Evolutionary conservation across 768 basidiomycete species (phyloP), one percentile per base, ranked within the genome.

Genomic region (Lentinula boryana): DNA sequence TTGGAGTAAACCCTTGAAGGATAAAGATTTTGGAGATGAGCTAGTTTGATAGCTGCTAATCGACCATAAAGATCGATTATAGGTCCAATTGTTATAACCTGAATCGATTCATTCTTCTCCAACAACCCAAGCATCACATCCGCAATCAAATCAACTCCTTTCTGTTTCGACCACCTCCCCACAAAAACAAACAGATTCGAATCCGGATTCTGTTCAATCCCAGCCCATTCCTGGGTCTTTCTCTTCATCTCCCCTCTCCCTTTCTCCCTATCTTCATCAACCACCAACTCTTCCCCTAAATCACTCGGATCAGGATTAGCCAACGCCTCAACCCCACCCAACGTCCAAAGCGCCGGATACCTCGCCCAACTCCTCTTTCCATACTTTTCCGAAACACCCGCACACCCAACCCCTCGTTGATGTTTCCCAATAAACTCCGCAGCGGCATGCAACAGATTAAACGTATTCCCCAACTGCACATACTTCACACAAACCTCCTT

Each of bases 161-260:
- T 97, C 73, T 97, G 95, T 73, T 96, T 97, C 5, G 95, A 97
- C 95, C 95, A 97, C 64, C 95, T 89, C 70, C 95, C 95, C 64
- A 97, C 95, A 73, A 97, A 96, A 63, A 97, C 95, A 69, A 97
- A 96, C 51, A 97, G 72, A 71, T 95, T 93, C 1, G 93, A 86
- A 43, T 91, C 77, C 1, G 95, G 89, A 68, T 96, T 93, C 68
- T 96, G 94, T 70, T 87, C 89, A 74, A 97, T 88, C 52, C 88
- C 86, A 40, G 95, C 95, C 95, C 95, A 97, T 71, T 95, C 92
- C 67, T 97, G 95, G 9, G 94, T 91, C 69, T 94, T 91, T 12
- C 93, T 85, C 75, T 97, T 96, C 70, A 83, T 74, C 70, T 94
- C 95, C 1, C 95, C 95, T 56, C 95, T 88, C 64, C 88, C 87